These are phyloP conservation scores for Barbarea vulgaris DNA, from an alignment of 345 rosid species.

Conservation along the genomic window DNA sequence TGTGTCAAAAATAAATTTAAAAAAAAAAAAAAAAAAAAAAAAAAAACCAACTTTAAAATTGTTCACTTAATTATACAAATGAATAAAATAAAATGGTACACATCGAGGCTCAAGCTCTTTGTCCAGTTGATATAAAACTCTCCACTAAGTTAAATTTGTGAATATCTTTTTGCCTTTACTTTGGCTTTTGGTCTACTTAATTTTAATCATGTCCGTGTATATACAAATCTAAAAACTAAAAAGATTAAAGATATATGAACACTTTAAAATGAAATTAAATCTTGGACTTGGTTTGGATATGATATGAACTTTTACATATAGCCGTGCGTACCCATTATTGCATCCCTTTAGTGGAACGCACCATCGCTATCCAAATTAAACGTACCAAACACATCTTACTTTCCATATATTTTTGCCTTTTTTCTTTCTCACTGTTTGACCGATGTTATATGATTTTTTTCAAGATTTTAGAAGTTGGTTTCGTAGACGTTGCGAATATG, in stretches of 20 bases:
- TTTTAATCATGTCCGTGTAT: not conserved
- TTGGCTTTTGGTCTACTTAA: slow-evolving; percentile 15
- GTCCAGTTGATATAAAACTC: slow-evolving; percentile 13
- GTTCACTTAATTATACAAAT: not conserved
- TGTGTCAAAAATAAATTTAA: not conserved
- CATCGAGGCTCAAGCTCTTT: not conserved
- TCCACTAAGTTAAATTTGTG: slow-evolving; percentile 20
- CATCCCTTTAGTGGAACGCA: slow-evolving; percentile 29
- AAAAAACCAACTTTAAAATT: not conserved
- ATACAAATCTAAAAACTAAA: not conserved
- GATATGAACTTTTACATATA: slow-evolving; percentile 10
- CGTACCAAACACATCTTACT: slow-evolving; percentile 1
- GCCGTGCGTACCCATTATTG: slow-evolving; percentile 23
- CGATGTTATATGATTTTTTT: not conserved
- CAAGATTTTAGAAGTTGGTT: not conserved
- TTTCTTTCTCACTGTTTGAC: not conserved
- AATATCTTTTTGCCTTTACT: too few relatives aligned
- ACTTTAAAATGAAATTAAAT: slow-evolving; percentile 15
- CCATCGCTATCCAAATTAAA: slow-evolving; percentile 32
- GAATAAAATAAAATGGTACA: too few relatives aligned
- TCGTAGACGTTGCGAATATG: not conserved
- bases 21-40: not conserved
- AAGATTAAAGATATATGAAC: not conserved
- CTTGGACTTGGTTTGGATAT: slow-evolving; percentile 25
- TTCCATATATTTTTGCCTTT: not conserved